Percentiles rank a stretch among this genome's conserved stretches.
These are phyloP conservation scores for Oidium heveae DNA, from an alignment of 2,329 filamentous ascomycete species.

Conservation along the genomic window DNA sequence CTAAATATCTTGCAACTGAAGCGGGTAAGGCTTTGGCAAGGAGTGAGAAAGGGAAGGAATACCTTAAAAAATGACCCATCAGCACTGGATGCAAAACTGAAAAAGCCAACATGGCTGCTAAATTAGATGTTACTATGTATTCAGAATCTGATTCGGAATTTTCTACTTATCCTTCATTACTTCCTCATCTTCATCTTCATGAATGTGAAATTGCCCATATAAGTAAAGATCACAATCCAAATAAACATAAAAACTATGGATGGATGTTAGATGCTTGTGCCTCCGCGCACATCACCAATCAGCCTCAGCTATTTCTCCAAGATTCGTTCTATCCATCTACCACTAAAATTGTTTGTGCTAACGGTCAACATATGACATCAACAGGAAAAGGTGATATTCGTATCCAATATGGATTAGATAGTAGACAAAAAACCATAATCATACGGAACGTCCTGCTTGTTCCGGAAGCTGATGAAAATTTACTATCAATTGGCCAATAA, in stretches of 20 bases:
- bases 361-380: too few species aligned
- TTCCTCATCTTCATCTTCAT: too few species aligned
- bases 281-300: neutral
- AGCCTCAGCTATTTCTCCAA: neutral
- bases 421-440: too few species aligned
- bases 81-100: neutral
- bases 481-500: too few species aligned
- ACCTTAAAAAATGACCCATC: neutral
- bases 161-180: neutral
- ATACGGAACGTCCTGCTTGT: too few species aligned
- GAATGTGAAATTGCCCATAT: too few species aligned
- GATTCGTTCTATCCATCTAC: too few species aligned
- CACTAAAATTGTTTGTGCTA: too few species aligned
- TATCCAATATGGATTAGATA: too few species aligned
- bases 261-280: neutral
- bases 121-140: neutral
- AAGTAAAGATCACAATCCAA: too few species aligned
- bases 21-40: neutral
- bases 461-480: too few species aligned
- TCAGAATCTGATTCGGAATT: neutral
- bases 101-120: neutral
- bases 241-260: neutral
- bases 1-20: neutral
- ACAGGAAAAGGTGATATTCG: too few species aligned
- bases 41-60: neutral